A percentile compares a stretch with the other conserved stretches of the same genome.
Conservation (phyloP, 2,329 filamentous ascomycete species). For the Microcera coccophila region DNA sequence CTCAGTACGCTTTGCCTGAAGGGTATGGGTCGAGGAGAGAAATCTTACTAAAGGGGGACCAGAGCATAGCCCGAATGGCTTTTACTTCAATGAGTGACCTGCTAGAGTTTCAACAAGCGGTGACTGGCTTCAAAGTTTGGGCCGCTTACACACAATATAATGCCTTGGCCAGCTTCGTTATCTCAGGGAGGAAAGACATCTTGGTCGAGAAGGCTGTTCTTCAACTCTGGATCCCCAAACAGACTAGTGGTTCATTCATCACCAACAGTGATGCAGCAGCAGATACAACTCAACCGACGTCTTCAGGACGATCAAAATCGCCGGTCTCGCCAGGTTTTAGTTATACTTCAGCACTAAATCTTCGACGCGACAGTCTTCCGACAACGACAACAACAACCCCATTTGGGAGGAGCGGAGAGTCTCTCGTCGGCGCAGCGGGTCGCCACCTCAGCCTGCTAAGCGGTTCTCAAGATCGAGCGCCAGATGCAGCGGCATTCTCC, state of each 20-base stretch:
- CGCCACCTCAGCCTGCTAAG: constrained; percentile 17
- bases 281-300: constrained; percentile 8
- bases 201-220: constrained; percentile 28
- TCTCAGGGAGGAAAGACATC: constrained; percentile 20
- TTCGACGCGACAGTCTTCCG: constrained; percentile 4
- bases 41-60: constrained; percentile 28
- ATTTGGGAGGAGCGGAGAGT: constrained; percentile 3
- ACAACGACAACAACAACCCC: constrained; percentile 1
- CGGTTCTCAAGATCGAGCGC: constrained; percentile 18
- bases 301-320: constrained; percentile 3
- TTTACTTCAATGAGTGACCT: constrained; percentile 26
- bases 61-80: constrained; percentile 29
- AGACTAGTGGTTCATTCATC: constrained; percentile 25
- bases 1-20: constrained; percentile 28
- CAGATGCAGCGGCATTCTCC: constrained; percentile 7
- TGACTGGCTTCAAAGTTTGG: constrained; percentile 32
- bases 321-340: neutral
- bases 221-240: constrained; percentile 33
- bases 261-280: constrained; percentile 24
- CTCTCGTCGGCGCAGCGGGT: constrained; percentile 4
- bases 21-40: constrained; percentile 18
- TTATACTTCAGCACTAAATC: too few species aligned
- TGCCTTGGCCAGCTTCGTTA: constrained; percentile 28
- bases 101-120: constrained; percentile 32
- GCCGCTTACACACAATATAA: constrained; percentile 26